phyloP scores from a whole-genome alignment of 495 filamentous ascomycete genomes.

The Lasiosphaeria hispida region DNA sequence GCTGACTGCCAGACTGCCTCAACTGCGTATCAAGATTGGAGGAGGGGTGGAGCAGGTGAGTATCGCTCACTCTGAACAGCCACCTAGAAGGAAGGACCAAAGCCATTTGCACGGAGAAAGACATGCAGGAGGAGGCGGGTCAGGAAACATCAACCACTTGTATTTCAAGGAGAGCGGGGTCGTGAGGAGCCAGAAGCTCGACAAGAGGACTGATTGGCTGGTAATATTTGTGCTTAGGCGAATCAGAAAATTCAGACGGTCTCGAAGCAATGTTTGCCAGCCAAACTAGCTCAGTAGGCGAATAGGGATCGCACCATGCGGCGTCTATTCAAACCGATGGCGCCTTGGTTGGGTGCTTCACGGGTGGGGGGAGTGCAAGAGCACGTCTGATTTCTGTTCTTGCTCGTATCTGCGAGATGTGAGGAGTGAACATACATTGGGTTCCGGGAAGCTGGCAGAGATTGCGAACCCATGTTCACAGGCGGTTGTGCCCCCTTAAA shows the following conservation, averaged over 20 bases:
- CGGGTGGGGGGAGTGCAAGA: constrained; percentile 6
- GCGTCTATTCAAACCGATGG: constrained; percentile 24
- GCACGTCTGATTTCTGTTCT: not conserved
- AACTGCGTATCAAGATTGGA: too few species aligned
- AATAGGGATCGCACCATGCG: constrained; percentile 16
- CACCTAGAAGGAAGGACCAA: not conserved
- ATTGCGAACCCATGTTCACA: constrained; percentile 7
- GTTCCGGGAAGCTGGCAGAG: constrained; percentile 11
- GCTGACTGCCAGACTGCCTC: too few species aligned
- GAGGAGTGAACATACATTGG: constrained; percentile 4
- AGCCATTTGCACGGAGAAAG: not conserved
- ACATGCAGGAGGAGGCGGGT: constrained; percentile 1
- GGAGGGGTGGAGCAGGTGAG: too few species aligned
- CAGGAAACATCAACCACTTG: too few species aligned
- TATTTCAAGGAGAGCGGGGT: constrained; percentile 3
- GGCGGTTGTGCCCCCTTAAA: constrained; percentile 7
- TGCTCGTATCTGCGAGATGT: constrained; percentile 12
- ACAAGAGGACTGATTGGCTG: constrained; percentile 16
- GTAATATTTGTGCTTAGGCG: constrained; percentile 21
- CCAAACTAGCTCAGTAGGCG: constrained; percentile 10
- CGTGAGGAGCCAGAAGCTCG: not conserved
- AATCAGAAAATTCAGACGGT: constrained; percentile 27
- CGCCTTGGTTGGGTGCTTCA: constrained; percentile 25
- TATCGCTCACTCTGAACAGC: too few species aligned
- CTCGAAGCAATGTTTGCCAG: constrained; percentile 5